Evolutionary conservation across 73 alveolate species (phyloP).

Genomic region (Paramecium biaurelia): DNA sequence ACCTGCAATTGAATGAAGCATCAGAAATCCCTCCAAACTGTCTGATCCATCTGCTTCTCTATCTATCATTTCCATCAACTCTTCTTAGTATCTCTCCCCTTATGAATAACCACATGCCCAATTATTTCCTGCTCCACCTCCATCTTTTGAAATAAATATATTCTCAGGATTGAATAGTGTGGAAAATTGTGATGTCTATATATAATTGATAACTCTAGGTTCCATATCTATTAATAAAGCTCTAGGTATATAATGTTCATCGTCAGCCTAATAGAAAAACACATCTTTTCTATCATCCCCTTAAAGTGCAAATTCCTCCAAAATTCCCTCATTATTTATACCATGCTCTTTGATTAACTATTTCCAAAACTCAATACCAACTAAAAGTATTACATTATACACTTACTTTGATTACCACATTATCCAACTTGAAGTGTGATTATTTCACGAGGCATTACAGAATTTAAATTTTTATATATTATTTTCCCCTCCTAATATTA

Average conservation of each 20-base stretch:
- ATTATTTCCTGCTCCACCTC: slow-evolving; percentile 99
- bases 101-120: slow-evolving; percentile 98
- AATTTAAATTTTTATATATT: not conserved
- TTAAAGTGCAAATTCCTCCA: slow-evolving; percentile 91
- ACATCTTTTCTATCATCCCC: slow-evolving; percentile 98
- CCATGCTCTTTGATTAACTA: slow-evolving; percentile 98
- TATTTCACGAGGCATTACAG: slow-evolving; percentile 99
- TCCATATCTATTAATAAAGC: slow-evolving; percentile 98
- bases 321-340: slow-evolving; percentile 94
- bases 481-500: not conserved
- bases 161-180: slow-evolving; percentile 97
- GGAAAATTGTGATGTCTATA: slow-evolving; percentile 81
- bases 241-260: slow-evolving; percentile 99
- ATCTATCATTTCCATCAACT: slow-evolving; percentile 97
- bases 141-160: slow-evolving; percentile 92
- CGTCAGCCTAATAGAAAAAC: slow-evolving; percentile 99
- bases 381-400: slow-evolving; percentile 24
- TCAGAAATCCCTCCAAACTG: slow-evolving; percentile 90
- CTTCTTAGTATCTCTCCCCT: slow-evolving; percentile 95
- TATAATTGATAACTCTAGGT: slow-evolving; percentile 91
- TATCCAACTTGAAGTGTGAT: slow-evolving; percentile 99
- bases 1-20: slow-evolving; percentile 95
- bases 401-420: slow-evolving; percentile 98
- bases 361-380: slow-evolving; percentile 99
- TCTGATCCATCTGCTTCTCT: slow-evolving; percentile 99